Evolutionary conservation across 257 asterid species (phyloP).

Genomic region (Ilex aquifolium): DNA sequence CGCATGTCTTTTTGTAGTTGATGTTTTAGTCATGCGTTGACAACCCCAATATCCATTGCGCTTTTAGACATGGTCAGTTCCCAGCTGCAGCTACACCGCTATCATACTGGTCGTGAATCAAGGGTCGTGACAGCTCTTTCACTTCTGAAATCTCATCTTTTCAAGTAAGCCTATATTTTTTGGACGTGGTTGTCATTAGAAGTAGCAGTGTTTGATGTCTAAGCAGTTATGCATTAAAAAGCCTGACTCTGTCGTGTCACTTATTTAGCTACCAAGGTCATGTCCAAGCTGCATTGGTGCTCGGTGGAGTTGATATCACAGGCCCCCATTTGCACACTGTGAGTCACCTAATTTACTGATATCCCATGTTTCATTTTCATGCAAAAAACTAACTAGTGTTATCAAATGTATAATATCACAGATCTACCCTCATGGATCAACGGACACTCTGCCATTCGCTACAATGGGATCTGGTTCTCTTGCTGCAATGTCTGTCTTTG

Average conservation of each 20-base stretch:
- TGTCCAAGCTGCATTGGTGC: conserved; percentile 92
- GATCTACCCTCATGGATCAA: conserved; percentile 99
- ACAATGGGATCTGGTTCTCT: conserved; percentile 99
- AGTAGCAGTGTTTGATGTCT: conserved; percentile 5
- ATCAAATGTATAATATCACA: conserved; percentile 20
- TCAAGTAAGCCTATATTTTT: conserved; percentile 41
- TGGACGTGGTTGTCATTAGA: conserved; percentile 9
- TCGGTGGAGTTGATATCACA: conserved; percentile 87
- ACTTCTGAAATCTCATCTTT: conserved; percentile 78
- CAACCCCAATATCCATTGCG: background rate
- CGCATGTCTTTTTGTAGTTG: no score
- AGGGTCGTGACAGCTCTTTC: conserved; percentile 91
- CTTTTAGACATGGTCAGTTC: conserved; percentile 89
- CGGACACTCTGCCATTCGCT: conserved; percentile 93
- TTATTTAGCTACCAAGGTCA: conserved; percentile 73
- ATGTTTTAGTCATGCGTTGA: no score
- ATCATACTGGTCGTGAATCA: conserved; percentile 89
- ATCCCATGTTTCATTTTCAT: background rate
- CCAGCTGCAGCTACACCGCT: conserved; percentile 80
- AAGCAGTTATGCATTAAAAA: conserved; percentile 11
- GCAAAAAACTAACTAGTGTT: conserved; percentile 1
- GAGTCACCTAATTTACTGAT: conserved; percentile 25
- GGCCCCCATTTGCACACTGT: conserved; percentile 97
- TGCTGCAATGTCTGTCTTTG: conserved; percentile 95
- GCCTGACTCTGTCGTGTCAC: conserved; percentile 10